Percentiles rank a stretch among this genome's conserved stretches.
Conservation (phyloP, 768 basidiomycete genomes). For the Mycena amicta region DNA sequence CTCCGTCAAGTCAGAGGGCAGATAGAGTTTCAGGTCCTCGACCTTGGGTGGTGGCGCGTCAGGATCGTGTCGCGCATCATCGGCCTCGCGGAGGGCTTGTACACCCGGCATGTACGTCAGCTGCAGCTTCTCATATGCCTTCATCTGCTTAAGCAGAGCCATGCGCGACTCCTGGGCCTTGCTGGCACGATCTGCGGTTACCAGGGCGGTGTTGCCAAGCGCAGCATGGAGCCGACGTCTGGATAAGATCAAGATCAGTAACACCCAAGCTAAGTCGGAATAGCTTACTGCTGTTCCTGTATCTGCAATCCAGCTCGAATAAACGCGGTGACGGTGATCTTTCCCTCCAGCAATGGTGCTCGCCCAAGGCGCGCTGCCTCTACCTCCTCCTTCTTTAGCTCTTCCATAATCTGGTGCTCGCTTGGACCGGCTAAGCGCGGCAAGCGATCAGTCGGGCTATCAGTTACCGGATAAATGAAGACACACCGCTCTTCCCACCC, state of each 20-base stretch:
- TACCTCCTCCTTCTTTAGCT: not conserved
- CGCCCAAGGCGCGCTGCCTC: not conserved
- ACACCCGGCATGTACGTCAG: not conserved
- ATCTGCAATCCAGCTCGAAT: not conserved
- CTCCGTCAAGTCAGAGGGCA: not conserved
- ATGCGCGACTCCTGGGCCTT: not conserved
- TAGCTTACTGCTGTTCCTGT: not conserved
- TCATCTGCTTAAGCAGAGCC: not conserved
- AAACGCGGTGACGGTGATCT: not conserved
- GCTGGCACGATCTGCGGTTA: not conserved
- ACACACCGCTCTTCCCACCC: not conserved
- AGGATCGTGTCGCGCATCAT: not conserved
- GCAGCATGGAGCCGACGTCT: not conserved
- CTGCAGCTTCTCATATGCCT: not conserved
- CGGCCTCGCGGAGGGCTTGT: not conserved
- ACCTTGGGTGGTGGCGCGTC: not conserved
- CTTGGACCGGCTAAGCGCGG: not conserved
- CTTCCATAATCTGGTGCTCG: not conserved
- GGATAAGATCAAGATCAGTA: not conserved
- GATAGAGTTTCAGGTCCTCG: not conserved
- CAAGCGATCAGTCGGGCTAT: not conserved
- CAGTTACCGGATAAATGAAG: not conserved
- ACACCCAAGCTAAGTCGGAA: too few species aligned
- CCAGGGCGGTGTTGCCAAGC: not conserved
- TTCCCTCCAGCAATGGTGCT: not conserved